These are phyloP conservation scores for Naganishia vishniacii DNA, from an alignment of 768 basidiomycete genomes.

Conservation along the genomic window DNA sequence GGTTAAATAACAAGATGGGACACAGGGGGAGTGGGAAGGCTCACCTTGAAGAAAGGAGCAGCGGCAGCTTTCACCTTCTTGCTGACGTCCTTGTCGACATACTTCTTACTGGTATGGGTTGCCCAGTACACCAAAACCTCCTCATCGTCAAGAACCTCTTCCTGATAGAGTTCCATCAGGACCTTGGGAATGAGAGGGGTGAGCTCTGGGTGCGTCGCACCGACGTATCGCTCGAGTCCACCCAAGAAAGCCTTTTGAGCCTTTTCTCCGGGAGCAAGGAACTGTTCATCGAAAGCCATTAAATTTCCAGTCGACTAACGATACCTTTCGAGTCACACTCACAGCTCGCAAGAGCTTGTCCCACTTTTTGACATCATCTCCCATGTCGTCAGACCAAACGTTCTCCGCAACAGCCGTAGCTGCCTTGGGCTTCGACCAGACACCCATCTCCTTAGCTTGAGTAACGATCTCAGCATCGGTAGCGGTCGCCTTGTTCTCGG, in stretches of 20 bases:
- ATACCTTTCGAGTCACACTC: conserved; percentile 35
- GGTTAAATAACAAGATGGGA: background rate
- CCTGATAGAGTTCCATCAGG: conserved; percentile 89
- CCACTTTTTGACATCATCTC: conserved; percentile 52
- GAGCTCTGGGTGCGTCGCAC: conserved; percentile 66
- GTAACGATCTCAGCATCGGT: conserved; percentile 51
- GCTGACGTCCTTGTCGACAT: conserved; percentile 85
- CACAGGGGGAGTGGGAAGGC: background rate
- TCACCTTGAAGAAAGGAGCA: conserved; percentile 81
- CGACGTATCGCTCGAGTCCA: conserved; percentile 81
- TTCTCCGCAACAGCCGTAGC: conserved; percentile 75
- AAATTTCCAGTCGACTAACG: background rate
- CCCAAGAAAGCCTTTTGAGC: conserved; percentile 91
- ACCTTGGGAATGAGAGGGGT: conserved; percentile 74
- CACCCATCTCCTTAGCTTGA: conserved; percentile 81
- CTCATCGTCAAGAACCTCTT: conserved; percentile 86
- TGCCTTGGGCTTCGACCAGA: conserved; percentile 91
- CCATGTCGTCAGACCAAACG: conserved; percentile 68
- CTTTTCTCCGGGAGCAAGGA: conserved; percentile 74
- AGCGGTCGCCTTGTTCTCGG: conserved; percentile 60
- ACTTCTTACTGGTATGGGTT: conserved; percentile 93
- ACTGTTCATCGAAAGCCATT: background rate
- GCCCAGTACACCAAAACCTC: conserved; percentile 87
- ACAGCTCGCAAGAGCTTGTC: conserved; percentile 72
- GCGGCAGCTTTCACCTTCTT: conserved; percentile 90